Conservation (phyloP, 495 filamentous ascomycete species). For the Hyaloscypha finlandica region DNA sequence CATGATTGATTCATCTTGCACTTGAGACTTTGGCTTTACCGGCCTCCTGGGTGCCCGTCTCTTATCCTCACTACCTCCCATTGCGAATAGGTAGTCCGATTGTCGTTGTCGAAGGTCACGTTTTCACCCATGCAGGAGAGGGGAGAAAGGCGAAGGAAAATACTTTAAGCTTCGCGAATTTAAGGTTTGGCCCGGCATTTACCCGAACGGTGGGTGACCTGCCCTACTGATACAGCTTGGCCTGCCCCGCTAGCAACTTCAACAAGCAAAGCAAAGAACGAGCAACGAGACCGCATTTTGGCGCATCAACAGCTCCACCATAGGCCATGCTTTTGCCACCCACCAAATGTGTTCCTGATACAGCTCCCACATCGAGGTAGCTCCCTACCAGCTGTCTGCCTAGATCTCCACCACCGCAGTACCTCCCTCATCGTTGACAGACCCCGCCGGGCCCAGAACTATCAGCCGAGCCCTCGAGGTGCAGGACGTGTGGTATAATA, state of each 20-base stretch:
- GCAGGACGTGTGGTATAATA: background rate
- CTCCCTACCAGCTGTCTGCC: background rate
- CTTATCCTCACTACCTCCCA: background rate
- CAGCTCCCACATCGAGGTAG: constrained; percentile 12
- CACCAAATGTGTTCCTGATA: constrained; percentile 1
- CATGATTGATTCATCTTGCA: constrained; percentile 70
- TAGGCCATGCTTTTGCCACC: constrained; percentile 3
- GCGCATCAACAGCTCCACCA: background rate
- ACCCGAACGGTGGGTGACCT: background rate
- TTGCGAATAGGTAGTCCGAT: too few relatives aligned
- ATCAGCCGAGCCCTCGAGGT: background rate
- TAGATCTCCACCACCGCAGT: background rate
- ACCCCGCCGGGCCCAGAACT: background rate
- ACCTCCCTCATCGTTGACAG: background rate
- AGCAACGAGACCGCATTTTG: background rate
- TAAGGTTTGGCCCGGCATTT: background rate
- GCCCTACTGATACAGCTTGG: too few relatives aligned
- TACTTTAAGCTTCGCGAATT: background rate
- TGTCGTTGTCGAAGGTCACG: background rate
- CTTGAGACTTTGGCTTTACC: constrained; percentile 33
- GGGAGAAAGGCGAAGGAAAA: background rate
- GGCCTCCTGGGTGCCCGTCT: constrained; percentile 21
- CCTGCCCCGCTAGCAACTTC: background rate
- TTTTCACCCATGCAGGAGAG: background rate
- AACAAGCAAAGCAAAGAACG: background rate